These are phyloP conservation scores for Dipsacomyces acuminosporus DNA, from an alignment of 371 early-diverging fungal species.

Conservation along the genomic window DNA sequence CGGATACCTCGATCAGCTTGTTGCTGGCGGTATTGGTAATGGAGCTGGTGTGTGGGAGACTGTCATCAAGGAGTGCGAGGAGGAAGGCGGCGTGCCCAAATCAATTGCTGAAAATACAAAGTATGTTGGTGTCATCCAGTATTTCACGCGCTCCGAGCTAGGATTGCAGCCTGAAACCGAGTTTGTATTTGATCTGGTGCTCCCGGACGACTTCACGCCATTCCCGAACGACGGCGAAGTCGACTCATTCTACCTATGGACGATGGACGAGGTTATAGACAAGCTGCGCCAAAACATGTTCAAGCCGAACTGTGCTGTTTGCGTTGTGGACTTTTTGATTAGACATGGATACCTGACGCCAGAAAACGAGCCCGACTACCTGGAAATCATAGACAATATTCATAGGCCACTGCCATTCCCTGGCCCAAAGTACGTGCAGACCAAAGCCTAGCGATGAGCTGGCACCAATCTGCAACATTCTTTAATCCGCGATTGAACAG, in stretches of 20 bases:
- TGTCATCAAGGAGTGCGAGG: slow-evolving; percentile 81
- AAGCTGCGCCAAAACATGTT: slow-evolving; percentile 63
- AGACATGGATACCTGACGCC: slow-evolving; percentile 68
- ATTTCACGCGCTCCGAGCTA: slow-evolving; percentile 54
- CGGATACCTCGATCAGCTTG: slow-evolving; percentile 79
- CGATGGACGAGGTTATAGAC: slow-evolving; percentile 58
- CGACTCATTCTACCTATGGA: slow-evolving; percentile 71
- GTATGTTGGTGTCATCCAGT: slow-evolving; percentile 64
- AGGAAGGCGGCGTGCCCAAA: slow-evolving; percentile 77
- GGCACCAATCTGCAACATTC: no score
- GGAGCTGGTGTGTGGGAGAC: slow-evolving; percentile 58
- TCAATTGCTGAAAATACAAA: slow-evolving; percentile 43
- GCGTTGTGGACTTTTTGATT: slow-evolving; percentile 80
- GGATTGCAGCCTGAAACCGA: slow-evolving; percentile 69
- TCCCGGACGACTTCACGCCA: slow-evolving; percentile 62
- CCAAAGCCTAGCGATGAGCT: no score
- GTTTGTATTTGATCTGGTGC: slow-evolving; percentile 76
- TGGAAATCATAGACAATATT: slow-evolving; percentile 60
- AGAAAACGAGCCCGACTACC: slow-evolving; percentile 76
- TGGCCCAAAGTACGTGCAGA: slow-evolving; percentile 45
- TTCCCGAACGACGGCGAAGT: slow-evolving; percentile 86
- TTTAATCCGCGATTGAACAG: no score
- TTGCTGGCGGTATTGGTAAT: slow-evolving; percentile 78
- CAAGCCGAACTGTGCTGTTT: slow-evolving; percentile 82
- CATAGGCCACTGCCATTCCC: slow-evolving; percentile 68